A percentile compares a stretch with the other conserved stretches of the same genome.
Evolutionary conservation across 345 rosid genomes (phyloP).

Genomic region (Eucalyptus urophylla): DNA sequence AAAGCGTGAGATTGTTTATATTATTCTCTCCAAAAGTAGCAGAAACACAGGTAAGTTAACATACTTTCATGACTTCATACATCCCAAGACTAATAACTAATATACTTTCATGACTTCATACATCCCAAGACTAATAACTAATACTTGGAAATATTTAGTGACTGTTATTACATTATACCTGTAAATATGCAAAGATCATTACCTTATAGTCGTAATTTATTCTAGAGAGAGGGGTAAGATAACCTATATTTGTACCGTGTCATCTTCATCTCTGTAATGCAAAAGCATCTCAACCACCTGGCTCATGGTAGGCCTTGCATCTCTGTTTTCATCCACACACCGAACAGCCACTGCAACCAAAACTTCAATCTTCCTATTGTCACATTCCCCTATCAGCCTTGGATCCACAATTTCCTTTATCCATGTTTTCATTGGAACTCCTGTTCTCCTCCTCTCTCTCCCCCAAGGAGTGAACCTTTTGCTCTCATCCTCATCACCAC

Average conservation of each 20-base stretch:
- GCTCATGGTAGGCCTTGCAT: conserved; percentile 14
- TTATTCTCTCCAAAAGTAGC: background rate
- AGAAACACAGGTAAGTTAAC: background rate
- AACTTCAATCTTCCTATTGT: background rate
- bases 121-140: background rate
- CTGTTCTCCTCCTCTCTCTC: background rate
- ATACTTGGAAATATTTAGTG: too few relatives aligned
- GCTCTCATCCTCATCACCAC: background rate
- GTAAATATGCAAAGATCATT: background rate
- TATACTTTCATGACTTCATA: background rate
- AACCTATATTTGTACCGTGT: background rate
- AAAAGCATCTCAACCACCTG: conserved; percentile 7
- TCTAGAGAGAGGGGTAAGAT: background rate
- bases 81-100: background rate
- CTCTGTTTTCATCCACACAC: conserved; percentile 2
- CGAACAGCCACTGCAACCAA: conserved; percentile 1
- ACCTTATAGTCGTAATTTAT: background rate
- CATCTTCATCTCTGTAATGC: background rate
- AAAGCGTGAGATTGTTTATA: too few relatives aligned
- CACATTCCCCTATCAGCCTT: background rate
- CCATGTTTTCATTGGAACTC: background rate
- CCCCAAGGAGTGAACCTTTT: background rate
- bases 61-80: background rate
- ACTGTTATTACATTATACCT: background rate
- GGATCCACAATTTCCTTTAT: conserved; percentile 1